Evolutionary conservation across 352 stramenopile genomes (phyloP), one percentile per base, ranked within the genome.

Genomic region (Phytophthora hybrid): DNA sequence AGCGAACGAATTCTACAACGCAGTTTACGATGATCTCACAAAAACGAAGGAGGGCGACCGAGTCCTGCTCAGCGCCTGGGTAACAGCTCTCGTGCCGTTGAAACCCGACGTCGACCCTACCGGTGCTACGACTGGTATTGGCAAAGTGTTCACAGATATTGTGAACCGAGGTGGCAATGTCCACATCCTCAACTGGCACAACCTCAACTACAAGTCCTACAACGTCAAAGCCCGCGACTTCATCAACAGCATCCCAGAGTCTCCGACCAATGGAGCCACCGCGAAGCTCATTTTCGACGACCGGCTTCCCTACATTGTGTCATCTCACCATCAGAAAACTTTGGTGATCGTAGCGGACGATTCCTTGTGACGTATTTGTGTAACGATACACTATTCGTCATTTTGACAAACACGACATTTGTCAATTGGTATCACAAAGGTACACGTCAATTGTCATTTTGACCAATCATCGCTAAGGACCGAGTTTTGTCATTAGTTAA

Each of bases 321-420:
- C 78, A 0, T 79, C 82, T 9, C 73, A 92, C 60, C 84, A 92
- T 49, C 83, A 90, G 60, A 92, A 92, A 74, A 81, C 77, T 16
- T 39, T 91, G 23, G 71, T 75, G 1, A 74, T 85, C 16, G 19
- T 73, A 11, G 44, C 54, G 19, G 47, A 63, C 4, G 39, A 10
- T 5, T 39, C n/a, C n/a, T n/a, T n/a, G n/a, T n/a, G n/a, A n/a
- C n/a, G n/a, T n/a, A n/a, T n/a, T n/a, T n/a, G n/a, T n/a, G n/a
- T n/a, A n/a, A n/a, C n/a, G n/a, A n/a, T n/a, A n/a, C n/a, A n/a
- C n/a, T n/a, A n/a, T n/a, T n/a, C n/a, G n/a, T n/a, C n/a, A n/a
- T n/a, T n/a, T n/a, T n/a, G n/a, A n/a, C n/a, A n/a, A n/a, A n/a
- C n/a, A n/a, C n/a, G n/a, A n/a, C n/a, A n/a, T n/a, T n/a, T n/a